A percentile compares a stretch with the other conserved stretches of the same genome.
Conservation (phyloP, 83 land plant species). For the Thuja plicata region DNA sequence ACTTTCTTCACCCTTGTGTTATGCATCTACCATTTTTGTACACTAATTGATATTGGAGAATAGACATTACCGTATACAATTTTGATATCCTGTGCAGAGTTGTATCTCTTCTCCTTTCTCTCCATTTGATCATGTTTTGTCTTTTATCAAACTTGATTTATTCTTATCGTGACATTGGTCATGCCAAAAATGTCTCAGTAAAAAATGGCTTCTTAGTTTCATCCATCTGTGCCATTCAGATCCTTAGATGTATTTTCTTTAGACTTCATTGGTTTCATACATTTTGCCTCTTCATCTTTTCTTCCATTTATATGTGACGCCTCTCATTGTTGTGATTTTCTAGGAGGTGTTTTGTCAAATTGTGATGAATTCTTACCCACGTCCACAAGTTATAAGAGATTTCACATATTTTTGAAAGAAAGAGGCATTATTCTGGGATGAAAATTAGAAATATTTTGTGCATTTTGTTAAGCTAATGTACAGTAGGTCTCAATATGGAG, state of each 20-base stretch:
- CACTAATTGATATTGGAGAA: no score
- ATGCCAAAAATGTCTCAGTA: background rate
- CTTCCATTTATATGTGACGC: background rate
- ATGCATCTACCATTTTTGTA: no score
- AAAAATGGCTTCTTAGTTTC: background rate
- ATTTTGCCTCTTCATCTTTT: background rate
- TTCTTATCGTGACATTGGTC: background rate
- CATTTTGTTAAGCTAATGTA: constrained; percentile 36
- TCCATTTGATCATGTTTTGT: no score
- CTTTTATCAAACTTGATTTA: background rate
- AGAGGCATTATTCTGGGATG: constrained; percentile 20
- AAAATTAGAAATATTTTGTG: constrained; percentile 34
- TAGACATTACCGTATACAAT: no score
- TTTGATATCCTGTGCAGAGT: no score
- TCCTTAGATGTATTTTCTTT: background rate
- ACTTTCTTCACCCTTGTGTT: no score
- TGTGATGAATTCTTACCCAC: constrained; percentile 19
- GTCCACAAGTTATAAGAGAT: constrained; percentile 19
- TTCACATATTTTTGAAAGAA: constrained; percentile 35
- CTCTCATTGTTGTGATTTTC: background rate
- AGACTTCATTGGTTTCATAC: background rate
- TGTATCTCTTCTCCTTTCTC: no score
- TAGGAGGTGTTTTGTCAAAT: constrained; percentile 36
- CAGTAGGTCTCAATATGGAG: constrained; percentile 15
- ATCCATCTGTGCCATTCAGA: background rate